These are phyloP conservation scores for Cladophialophora chaetospira DNA, from an alignment of 2,329 filamentous ascomycete genomes.

Conservation along the genomic window DNA sequence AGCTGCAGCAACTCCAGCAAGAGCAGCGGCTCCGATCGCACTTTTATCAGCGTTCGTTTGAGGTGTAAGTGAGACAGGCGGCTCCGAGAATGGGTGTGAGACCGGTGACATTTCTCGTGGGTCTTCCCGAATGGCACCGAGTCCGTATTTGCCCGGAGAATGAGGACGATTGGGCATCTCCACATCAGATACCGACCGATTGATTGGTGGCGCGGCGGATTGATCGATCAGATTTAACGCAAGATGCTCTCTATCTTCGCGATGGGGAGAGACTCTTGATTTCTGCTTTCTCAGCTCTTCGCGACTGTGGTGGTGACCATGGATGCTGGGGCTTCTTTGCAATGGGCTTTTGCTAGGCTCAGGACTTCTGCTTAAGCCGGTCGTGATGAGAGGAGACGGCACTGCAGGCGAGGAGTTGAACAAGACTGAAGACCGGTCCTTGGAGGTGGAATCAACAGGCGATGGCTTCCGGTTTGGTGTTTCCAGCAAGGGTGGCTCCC, in stretches of 20 bases:
- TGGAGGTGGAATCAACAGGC: constrained; percentile 46
- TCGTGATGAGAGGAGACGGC: constrained; percentile 19
- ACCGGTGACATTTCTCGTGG: constrained; percentile 26
- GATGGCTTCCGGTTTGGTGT: constrained; percentile 35
- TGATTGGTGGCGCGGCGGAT: constrained; percentile 30
- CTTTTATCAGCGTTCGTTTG: constrained; percentile 46
- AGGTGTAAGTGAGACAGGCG: constrained; percentile 29
- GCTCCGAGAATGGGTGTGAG: constrained; percentile 4
- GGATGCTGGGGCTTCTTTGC: constrained; percentile 39
- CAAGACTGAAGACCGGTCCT: constrained; percentile 50
- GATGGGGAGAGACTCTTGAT: constrained; percentile 1
- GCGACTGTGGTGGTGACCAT: constrained; percentile 39
- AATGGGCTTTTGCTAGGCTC: constrained; percentile 24
- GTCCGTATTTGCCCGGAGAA: constrained; percentile 43
- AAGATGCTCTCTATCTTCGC: constrained; percentile 17
- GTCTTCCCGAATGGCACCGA: constrained; percentile 55
- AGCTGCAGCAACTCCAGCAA: constrained; percentile 18
- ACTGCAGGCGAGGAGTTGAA: constrained; percentile 48
- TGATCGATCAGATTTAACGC: constrained; percentile 29
- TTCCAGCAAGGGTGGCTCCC: constrained; percentile 7
- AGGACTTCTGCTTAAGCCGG: constrained; percentile 9
- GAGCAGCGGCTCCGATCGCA: constrained; percentile 33
- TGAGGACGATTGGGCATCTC: constrained; percentile 30
- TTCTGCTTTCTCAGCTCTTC: constrained; percentile 22
- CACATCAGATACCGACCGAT: constrained; percentile 40